These are phyloP conservation scores for Puccinellia tenuiflora DNA, from an alignment of 176 grass and related monocot species.

Conservation along the genomic window DNA sequence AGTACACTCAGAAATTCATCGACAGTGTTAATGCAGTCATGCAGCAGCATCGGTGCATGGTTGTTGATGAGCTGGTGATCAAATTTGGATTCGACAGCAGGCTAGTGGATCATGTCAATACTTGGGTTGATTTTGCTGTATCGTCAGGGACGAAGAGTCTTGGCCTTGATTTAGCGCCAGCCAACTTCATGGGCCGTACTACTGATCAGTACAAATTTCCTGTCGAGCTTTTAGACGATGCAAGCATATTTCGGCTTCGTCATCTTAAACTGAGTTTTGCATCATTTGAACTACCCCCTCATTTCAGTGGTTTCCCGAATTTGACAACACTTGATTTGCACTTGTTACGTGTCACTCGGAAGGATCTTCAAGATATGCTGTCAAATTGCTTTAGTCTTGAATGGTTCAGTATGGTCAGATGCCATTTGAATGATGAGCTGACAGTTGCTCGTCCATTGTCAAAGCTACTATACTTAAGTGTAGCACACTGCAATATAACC, in stretches of 20 bases:
- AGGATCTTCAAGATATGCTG: constrained; percentile 4
- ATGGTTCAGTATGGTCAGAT: constrained; percentile 10
- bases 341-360: background rate
- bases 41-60: background rate
- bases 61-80: constrained; percentile 15
- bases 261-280: background rate
- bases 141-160: background rate
- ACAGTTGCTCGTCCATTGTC: background rate
- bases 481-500: background rate
- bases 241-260: background rate
- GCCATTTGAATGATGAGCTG: background rate
- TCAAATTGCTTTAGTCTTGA: constrained; percentile 13
- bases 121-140: constrained; percentile 6
- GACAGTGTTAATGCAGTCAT: background rate
- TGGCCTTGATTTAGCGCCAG: background rate
- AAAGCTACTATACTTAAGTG: background rate
- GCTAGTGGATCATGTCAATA: background rate
- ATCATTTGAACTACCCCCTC: background rate
- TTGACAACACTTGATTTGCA: background rate
- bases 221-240: background rate
- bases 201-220: constrained; percentile 1
- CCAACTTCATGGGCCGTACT: background rate
- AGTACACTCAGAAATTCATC: background rate
- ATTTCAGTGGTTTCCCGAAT: background rate
- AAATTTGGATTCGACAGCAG: background rate